Evolutionary conservation across 2,329 filamentous ascomycete species (phyloP), one percentile per base, ranked within the genome.

Genomic region (Hortaea werneckii): DNA sequence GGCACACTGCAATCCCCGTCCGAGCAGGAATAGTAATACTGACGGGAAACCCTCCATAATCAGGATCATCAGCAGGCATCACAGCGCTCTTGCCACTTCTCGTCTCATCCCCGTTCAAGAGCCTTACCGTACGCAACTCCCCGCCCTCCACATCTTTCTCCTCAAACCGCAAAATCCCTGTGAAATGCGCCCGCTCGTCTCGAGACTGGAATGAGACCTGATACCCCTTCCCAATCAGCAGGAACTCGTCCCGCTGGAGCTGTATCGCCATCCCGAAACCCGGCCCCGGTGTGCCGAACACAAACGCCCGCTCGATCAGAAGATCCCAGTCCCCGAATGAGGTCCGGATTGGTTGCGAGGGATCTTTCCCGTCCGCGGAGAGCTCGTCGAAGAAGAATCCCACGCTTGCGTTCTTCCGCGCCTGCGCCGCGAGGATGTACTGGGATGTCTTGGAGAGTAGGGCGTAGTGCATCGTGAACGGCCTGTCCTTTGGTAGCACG

Each of bases 201-300:
- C 58, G 51, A 26, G 4, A 20, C 20, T 20, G 20, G 4, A 60
- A 64, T 5, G 51, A 51, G 37, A 67, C 61, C 41, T 71, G 65
- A 52, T 72, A 74, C 0, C 70, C 69, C 62, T 62, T 68, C 2
- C 71, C 70, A 42, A 71, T 62, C 13, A 72, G 62, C 28, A 73
- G 52, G 55, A 74, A 73, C 32, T 60, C 64, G 1, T 54, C 61
- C 4, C 55, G 58, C 6, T 61, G 63, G 11, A 57, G 56, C 44
- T 72, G 62, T 13, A 73, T 67, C 1, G 73, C 57, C 56, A 72
- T 69, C 1, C 69, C 70, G 3, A 59, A 61, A 5, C 66, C 69
- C 1, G 68, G 58, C 0, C 62, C 63, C 1, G 66, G 63, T 40
- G 62, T 65, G 2, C 70, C 71, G 50, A 73, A 72, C 3, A 74